phyloP scores from a whole-genome alignment of 2,329 filamentous ascomycete species.

The Sphaerulina musiva region DNA sequence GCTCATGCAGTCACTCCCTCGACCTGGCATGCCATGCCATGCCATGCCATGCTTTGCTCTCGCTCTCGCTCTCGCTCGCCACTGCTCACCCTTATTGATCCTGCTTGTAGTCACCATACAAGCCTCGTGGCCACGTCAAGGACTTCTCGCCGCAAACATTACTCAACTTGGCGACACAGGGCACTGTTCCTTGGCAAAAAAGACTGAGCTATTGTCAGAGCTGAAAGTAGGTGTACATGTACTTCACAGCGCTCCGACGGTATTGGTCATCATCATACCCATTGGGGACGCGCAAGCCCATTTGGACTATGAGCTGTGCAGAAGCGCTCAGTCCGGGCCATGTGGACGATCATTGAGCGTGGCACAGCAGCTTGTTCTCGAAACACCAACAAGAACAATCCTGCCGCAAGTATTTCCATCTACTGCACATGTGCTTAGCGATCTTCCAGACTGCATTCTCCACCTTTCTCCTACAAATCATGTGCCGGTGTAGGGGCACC shows the following conservation, averaged over 20 bases:
- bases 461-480: not conserved
- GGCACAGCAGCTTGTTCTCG: not conserved
- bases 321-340: constrained; percentile 2
- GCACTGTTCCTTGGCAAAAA: not conserved
- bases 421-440: constrained; percentile 4
- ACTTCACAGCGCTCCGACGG: no score
- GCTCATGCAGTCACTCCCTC: no score
- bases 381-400: not conserved
- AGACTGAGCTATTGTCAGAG: not conserved
- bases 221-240: no score
- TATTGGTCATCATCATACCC: not conserved
- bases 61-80: no score
- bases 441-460: constrained; percentile 1
- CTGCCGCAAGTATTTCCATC: not conserved
- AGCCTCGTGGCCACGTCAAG: not conserved
- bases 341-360: not conserved
- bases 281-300: not conserved
- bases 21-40: no score
- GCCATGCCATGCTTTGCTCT: no score
- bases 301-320: not conserved
- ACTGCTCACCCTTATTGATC: constrained; percentile 7
- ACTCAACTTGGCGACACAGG: constrained; percentile 1
- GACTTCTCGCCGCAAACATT: constrained; percentile 3
- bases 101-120: constrained; percentile 4
- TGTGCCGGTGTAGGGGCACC: not conserved